Conservation (phyloP, 805 yeast genomes). For the Ogataea nonfermentans region DNA sequence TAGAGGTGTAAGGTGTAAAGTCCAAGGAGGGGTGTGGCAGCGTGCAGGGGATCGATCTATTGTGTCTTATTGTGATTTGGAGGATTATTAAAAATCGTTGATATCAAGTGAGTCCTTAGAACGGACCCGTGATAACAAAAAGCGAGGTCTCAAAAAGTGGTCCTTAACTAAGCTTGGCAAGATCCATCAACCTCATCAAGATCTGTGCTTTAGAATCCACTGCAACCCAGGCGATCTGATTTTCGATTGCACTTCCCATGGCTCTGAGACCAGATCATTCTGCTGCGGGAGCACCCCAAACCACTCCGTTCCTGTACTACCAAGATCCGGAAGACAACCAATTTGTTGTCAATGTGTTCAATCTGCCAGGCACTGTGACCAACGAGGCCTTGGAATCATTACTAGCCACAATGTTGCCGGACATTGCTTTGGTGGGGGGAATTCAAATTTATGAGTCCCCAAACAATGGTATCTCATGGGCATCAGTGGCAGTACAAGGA, state of each 20-base stretch:
- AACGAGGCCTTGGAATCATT: slow-evolving; percentile 7
- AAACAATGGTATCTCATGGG: slow-evolving; percentile 23
- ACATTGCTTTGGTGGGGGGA: slow-evolving; percentile 3
- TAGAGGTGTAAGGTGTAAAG: slow-evolving; percentile 7
- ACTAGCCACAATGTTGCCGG: background rate
- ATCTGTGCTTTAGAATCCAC: background rate
- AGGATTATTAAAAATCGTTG: slow-evolving; percentile 1
- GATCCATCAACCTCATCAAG: background rate
- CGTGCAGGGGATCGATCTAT: slow-evolving; percentile 10
- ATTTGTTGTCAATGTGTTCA: slow-evolving; percentile 17
- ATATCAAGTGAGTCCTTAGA: slow-evolving; percentile 9
- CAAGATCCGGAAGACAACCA: background rate
- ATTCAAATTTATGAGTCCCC: slow-evolving; percentile 23
- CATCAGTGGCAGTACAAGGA: slow-evolving; percentile 15
- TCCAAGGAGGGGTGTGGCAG: background rate
- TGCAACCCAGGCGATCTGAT: background rate
- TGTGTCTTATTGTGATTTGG: slow-evolving; percentile 9
- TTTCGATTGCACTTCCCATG: slow-evolving; percentile 1
- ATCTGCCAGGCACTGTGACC: slow-evolving; percentile 14
- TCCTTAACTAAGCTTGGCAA: background rate
- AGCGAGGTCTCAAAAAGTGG: background rate
- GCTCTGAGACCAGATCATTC: slow-evolving; percentile 4
- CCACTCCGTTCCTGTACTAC: background rate
- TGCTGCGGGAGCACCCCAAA: slow-evolving; percentile 1
- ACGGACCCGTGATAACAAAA: slow-evolving; percentile 1